Conservation (phyloP, 805 yeast genomes). For the Candida pini region DNA sequence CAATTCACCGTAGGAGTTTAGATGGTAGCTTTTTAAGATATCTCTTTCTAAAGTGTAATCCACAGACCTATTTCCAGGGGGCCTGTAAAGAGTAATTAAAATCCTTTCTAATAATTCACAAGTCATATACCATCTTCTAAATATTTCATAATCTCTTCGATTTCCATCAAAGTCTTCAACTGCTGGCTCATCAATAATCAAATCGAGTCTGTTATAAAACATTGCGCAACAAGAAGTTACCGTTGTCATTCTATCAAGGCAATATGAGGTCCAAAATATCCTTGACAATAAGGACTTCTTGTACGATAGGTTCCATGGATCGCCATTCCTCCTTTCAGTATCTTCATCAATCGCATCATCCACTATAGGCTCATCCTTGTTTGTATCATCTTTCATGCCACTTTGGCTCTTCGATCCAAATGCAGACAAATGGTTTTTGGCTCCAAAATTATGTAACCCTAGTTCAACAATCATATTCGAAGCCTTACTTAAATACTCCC, state of each 20-base stretch:
- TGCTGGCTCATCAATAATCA: constrained; percentile 21
- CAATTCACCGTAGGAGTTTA: background rate
- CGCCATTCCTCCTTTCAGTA: constrained; percentile 3
- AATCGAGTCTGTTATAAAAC: constrained; percentile 22
- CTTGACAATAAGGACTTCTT: constrained; percentile 20
- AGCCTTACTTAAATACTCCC: constrained; percentile 23
- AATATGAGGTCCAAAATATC: constrained; percentile 26
- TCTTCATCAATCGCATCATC: too few species aligned
- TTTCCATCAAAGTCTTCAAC: constrained; percentile 23
- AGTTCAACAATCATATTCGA: constrained; percentile 23
- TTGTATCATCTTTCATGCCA: background rate
- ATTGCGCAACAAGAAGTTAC: constrained; percentile 25
- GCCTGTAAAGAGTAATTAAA: constrained; percentile 21
- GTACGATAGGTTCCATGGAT: constrained; percentile 15
- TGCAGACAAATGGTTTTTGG: constrained; percentile 13
- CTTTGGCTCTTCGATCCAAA: background rate
- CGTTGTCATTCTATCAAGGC: constrained; percentile 25
- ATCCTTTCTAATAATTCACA: constrained; percentile 25
- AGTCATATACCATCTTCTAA: constrained; percentile 19
- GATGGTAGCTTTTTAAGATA: constrained; percentile 10
- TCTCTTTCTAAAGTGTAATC: constrained; percentile 20
- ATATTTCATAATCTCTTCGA: constrained; percentile 19
- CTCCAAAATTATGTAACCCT: constrained; percentile 25
- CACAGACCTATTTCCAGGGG: constrained; percentile 23
- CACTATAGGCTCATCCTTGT: constrained; percentile 2